Evolutionary conservation across 257 asterid genomes (phyloP).

Genomic region (Salvia miltiorrhiza): DNA sequence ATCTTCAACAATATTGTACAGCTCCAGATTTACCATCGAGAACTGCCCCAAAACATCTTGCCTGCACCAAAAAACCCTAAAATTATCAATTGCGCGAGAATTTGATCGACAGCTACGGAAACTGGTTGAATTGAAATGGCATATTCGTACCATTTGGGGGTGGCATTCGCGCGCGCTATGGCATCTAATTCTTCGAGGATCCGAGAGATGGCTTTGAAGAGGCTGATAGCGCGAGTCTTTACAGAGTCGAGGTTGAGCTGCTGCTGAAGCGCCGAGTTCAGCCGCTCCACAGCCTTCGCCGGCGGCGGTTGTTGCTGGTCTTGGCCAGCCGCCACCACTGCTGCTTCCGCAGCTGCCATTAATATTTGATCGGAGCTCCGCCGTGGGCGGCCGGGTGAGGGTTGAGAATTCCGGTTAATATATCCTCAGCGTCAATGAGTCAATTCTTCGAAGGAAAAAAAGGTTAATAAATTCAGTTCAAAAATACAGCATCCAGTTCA

Average conservation of each 20-base stretch:
- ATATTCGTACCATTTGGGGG: slow-evolving; percentile 65
- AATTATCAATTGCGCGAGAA: not conserved
- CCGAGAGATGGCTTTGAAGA: slow-evolving; percentile 89
- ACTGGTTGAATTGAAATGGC: not conserved
- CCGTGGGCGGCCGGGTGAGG: slow-evolving; percentile 9
- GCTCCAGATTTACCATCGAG: slow-evolving; percentile 97
- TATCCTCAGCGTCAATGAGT: too few species aligned
- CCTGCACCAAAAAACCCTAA: slow-evolving; percentile 43
- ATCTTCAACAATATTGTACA: slow-evolving; percentile 85
- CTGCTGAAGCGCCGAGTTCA: slow-evolving; percentile 82
- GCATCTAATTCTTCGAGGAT: slow-evolving; percentile 83
- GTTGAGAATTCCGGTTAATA: not conserved
- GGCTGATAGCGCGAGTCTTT: slow-evolving; percentile 91
- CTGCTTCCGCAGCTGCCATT: slow-evolving; percentile 62
- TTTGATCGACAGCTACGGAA: not conserved
- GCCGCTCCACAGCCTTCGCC: slow-evolving; percentile 69
- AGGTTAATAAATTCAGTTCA: too few species aligned
- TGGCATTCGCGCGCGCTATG: slow-evolving; percentile 64
- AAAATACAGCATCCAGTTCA: too few species aligned
- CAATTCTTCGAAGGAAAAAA: too few species aligned
- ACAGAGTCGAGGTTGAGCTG: slow-evolving; percentile 92
- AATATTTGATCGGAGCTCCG: slow-evolving; percentile 11
- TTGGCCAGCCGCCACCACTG: slow-evolving; percentile 35
- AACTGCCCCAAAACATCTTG: slow-evolving; percentile 86
- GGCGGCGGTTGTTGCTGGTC: slow-evolving; percentile 46